Conservation (phyloP, 257 asterid genomes). For the Jasminum sambac region DNA sequence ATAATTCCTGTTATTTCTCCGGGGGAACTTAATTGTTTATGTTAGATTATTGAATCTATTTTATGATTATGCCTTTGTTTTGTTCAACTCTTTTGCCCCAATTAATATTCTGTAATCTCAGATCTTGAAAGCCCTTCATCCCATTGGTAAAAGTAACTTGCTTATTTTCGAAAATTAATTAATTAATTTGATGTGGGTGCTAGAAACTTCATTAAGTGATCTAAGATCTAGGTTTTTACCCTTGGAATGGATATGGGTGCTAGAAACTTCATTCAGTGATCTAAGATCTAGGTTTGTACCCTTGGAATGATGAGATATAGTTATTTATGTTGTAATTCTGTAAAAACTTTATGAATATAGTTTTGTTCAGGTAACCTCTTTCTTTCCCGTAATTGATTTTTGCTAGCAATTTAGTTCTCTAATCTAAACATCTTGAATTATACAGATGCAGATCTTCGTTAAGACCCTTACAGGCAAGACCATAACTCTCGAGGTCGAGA, state of each 20-base stretch:
- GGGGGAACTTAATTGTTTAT: not conserved
- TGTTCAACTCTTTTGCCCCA: not conserved
- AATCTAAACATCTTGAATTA: not conserved
- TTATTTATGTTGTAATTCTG: no score
- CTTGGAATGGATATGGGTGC: not conserved
- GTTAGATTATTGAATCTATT: not conserved
- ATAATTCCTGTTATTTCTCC: not conserved
- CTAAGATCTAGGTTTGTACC: not conserved
- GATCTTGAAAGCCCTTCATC: not conserved
- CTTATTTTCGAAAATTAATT: no score
- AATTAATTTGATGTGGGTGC: not conserved
- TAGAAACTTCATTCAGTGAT: not conserved
- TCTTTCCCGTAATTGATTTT: not conserved
- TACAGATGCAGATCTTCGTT: not conserved
- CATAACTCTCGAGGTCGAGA: not conserved
- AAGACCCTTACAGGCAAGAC: conserved; percentile 1
- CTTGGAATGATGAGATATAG: not conserved
- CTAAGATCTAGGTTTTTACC: not conserved
- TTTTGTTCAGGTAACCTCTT: not conserved
- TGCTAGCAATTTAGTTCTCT: not conserved
- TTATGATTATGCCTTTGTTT: not conserved
- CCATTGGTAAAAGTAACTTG: not conserved
- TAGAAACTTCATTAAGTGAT: not conserved
- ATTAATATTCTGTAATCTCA: not conserved
- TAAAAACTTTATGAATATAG: not conserved